phyloP scores from a whole-genome alignment of 2,329 filamentous ascomycete species.

The Alternaria metachromatica region DNA sequence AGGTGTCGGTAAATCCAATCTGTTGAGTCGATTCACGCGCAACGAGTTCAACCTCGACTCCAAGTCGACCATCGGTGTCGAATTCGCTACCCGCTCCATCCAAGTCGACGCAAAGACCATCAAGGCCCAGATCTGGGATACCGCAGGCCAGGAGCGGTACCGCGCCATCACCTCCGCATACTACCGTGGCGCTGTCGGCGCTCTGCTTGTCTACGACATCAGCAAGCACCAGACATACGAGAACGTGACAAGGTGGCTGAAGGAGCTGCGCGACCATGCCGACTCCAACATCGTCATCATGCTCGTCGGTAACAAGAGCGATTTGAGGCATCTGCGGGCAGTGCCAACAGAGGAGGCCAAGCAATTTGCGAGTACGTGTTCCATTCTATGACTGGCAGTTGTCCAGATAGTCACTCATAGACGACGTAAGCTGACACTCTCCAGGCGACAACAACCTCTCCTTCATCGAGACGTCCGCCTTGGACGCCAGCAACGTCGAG shows the following conservation, averaged over 20 bases:
- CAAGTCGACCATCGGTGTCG: slow-evolving; percentile 99
- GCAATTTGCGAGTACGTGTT: slow-evolving; percentile 84
- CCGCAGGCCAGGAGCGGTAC: slow-evolving; percentile 97
- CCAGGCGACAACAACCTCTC: slow-evolving; percentile 96
- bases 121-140: slow-evolving; percentile 99
- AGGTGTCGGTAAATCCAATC: slow-evolving; percentile 99
- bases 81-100: slow-evolving; percentile 98
- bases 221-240: slow-evolving; percentile 99
- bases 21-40: slow-evolving; percentile 98
- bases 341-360: slow-evolving; percentile 98
- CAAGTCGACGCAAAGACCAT: slow-evolving; percentile 99
- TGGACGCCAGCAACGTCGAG: slow-evolving; percentile 99
- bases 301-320: slow-evolving; percentile 99
- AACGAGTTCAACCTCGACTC: slow-evolving; percentile 99
- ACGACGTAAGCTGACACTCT: background rate
- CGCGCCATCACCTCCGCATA: slow-evolving; percentile 99
- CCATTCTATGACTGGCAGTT: slow-evolving; percentile 20
- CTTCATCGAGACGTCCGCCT: slow-evolving; percentile 98
- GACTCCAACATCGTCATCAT: slow-evolving; percentile 99
- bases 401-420: background rate
- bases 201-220: slow-evolving; percentile 98
- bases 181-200: slow-evolving; percentile 96
- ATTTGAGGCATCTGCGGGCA: slow-evolving; percentile 97
- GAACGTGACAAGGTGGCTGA: slow-evolving; percentile 98
- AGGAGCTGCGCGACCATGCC: slow-evolving; percentile 96